Conservation (phyloP, 306 rosid genomes). For the Vigna unguiculata region DNA sequence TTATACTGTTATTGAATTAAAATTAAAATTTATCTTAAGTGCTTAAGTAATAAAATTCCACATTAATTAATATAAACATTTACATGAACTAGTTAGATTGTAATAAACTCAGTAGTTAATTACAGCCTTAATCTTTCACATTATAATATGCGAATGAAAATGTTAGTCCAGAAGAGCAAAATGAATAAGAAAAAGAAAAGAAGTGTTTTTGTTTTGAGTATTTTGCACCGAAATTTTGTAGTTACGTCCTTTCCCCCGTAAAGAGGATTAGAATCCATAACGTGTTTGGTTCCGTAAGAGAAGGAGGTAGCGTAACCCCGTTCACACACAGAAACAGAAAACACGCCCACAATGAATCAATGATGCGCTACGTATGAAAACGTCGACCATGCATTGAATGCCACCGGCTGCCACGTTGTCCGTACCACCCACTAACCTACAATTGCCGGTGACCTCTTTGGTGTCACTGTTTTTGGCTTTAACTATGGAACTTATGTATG, state of each 20-base stretch:
- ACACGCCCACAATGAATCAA: conserved; percentile 39
- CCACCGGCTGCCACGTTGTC: conserved; percentile 45
- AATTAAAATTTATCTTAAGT: too few species aligned
- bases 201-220: background rate
- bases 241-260: background rate
- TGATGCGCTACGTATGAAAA: conserved; percentile 63
- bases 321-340: conserved; percentile 61
- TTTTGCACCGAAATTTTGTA: background rate
- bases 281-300: background rate
- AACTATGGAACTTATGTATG: background rate
- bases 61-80: too few species aligned
- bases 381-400: conserved; percentile 60
- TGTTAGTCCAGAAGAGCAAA: background rate
- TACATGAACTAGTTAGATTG: too few species aligned
- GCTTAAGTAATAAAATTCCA: too few species aligned
- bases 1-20: too few species aligned
- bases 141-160: background rate
- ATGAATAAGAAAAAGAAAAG: background rate
- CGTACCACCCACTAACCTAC: conserved; percentile 71
- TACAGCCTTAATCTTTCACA: background rate
- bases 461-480: conserved; percentile 10
- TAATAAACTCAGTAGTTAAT: background rate
- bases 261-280: conserved; percentile 42
- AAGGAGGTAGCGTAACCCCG: conserved; percentile 36
- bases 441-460: conserved; percentile 64